Conservation (phyloP, 177 flowering plant species). For the Vitis hybrid region DNA sequence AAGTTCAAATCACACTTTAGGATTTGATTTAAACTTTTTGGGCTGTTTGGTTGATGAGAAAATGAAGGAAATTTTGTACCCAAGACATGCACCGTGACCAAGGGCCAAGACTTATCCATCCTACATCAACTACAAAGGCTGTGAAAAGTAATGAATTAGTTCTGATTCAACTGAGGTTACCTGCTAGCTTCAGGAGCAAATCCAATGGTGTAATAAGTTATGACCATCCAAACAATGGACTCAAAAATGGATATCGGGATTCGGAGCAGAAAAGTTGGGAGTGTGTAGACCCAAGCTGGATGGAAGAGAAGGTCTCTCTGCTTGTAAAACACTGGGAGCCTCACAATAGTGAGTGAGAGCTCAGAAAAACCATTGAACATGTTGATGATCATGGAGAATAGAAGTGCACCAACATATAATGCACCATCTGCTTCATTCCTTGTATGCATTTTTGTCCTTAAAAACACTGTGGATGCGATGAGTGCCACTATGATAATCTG, state of each 20-base stretch:
- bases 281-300: slow-evolving; percentile 77
- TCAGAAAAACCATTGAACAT: slow-evolving; percentile 87
- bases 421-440: slow-evolving; percentile 56
- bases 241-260: slow-evolving; percentile 70
- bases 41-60: neutral
- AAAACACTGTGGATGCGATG: slow-evolving; percentile 59
- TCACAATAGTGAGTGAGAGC: slow-evolving; percentile 52
- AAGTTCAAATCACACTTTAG: too few species aligned
- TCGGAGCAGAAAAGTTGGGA: slow-evolving; percentile 60
- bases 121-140: neutral
- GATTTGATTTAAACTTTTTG: too few species aligned
- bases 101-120: neutral
- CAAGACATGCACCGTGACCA: neutral
- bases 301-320: slow-evolving; percentile 76
- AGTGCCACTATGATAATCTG: slow-evolving; percentile 57
- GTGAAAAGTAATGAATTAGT: neutral
- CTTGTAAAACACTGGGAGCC: slow-evolving; percentile 89
- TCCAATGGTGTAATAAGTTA: slow-evolving; percentile 72
- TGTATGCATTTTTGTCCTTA: slow-evolving; percentile 50
- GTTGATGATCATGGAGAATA: slow-evolving; percentile 55
- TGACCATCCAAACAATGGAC: slow-evolving; percentile 57
- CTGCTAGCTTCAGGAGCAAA: slow-evolving; percentile 87
- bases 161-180: slow-evolving; percentile 20
- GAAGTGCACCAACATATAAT: slow-evolving; percentile 56
- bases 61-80: neutral